phyloP scores from a whole-genome alignment of 2,329 filamentous ascomycete genomes.

The Cercospora janseana region DNA sequence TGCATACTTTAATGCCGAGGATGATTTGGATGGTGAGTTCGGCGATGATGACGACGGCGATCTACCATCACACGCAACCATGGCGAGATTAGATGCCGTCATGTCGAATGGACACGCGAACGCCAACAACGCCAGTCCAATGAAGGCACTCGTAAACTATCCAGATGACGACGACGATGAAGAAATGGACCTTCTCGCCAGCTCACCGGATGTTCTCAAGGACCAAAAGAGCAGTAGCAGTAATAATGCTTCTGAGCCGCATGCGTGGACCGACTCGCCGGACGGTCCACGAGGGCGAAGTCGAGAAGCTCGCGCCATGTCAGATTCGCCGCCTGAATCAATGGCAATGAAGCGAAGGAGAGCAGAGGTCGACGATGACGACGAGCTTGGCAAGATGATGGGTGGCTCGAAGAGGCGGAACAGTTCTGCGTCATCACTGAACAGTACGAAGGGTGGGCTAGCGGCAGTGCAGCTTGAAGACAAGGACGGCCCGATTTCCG shows the following conservation, averaged over 20 bases:
- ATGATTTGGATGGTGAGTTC: slow-evolving; percentile 73
- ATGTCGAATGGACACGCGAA: slow-evolving; percentile 57
- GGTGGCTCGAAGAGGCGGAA: slow-evolving; percentile 44
- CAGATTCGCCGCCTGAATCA: slow-evolving; percentile 36
- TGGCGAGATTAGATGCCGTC: slow-evolving; percentile 15
- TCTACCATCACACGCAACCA: slow-evolving; percentile 30
- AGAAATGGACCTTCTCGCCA: slow-evolving; percentile 53
- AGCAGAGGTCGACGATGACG: slow-evolving; percentile 82
- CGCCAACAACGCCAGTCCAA: slow-evolving; percentile 44
- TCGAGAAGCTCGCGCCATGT: slow-evolving; percentile 24
- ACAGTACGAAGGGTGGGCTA: slow-evolving; percentile 26
- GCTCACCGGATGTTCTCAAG: slow-evolving; percentile 47
- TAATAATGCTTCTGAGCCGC: slow-evolving; percentile 23
- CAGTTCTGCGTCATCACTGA: slow-evolving; percentile 32
- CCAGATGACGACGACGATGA: slow-evolving; percentile 79
- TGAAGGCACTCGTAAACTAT: slow-evolving; percentile 84
- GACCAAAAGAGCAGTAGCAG: slow-evolving; percentile 32
- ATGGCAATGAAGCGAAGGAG: slow-evolving; percentile 79
- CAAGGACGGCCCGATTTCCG: slow-evolving; percentile 9
- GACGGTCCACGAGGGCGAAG: slow-evolving; percentile 23
- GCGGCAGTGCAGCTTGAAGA: slow-evolving; percentile 27
- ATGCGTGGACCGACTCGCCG: slow-evolving; percentile 20
- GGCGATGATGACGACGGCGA: slow-evolving; percentile 35
- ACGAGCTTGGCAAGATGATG: slow-evolving; percentile 82
- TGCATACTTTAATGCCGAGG: slow-evolving; percentile 88